Evolutionary conservation across 768 basidiomycete species (phyloP).

Genomic region (Termitomyces sp.): DNA sequence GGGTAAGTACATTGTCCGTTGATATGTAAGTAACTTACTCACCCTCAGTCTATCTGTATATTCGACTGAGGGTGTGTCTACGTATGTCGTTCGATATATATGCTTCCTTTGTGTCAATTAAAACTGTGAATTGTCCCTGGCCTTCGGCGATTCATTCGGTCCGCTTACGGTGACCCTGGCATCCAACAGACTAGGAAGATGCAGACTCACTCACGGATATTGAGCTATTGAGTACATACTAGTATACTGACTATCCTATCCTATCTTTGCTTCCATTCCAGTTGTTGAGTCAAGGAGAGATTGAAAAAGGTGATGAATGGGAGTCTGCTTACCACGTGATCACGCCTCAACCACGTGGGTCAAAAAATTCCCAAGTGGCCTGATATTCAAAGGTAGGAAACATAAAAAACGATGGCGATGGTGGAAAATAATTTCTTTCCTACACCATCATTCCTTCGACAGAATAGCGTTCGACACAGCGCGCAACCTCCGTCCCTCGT

Average conservation of each 20-base stretch:
- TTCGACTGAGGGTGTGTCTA: too few relatives aligned
- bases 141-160: too few relatives aligned
- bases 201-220: not conserved
- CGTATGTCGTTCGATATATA: too few relatives aligned
- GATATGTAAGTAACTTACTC: too few relatives aligned
- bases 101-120: too few relatives aligned
- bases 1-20: too few relatives aligned
- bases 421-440: not conserved
- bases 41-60: too few relatives aligned
- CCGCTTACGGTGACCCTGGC: too few relatives aligned
- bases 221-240: too few relatives aligned
- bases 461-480: not conserved
- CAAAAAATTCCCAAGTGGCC: slow-evolving; percentile 30
- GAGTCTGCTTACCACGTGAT: not conserved
- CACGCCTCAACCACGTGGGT: slow-evolving; percentile 17
- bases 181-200: not conserved
- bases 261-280: not conserved
- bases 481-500: not conserved
- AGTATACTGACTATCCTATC: not conserved
- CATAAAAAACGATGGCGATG: slow-evolving; percentile 18
- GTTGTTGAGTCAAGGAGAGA: too few relatives aligned
- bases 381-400: slow-evolving; percentile 23
- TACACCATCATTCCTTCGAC: not conserved
- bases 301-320: too few relatives aligned
- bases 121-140: too few relatives aligned